Evolutionary conservation across 331 rosid species (phyloP), one percentile per base, ranked within the genome.

Genomic region (Acacia pycnantha): DNA sequence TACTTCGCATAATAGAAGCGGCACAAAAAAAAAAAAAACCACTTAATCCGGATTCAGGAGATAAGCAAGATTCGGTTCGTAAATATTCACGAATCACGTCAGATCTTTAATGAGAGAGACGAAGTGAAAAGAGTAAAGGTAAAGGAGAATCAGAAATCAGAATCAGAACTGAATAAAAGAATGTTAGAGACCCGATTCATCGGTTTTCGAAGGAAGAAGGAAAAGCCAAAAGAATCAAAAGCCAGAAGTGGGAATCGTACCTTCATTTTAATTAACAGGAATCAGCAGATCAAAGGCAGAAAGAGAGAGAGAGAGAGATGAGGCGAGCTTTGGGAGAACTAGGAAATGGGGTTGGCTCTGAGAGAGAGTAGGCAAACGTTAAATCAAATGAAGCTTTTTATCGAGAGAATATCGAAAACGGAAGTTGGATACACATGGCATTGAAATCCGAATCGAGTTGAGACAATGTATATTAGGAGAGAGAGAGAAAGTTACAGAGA

Each of bases 401-500:
- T 66, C 74, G 82, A 77, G 59, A 85, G 54, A 78, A n/a, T 84
- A 70, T 48, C 31, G 61, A 67, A 29, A 33, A 6, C 27, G 40
- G 44, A 43, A 62, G 10, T 67, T 75, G 83, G 89, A 75, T 6
- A 5, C 69, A 73, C 24, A 37, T 37, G 87, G 81, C 66, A 81
- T 77, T 24, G 8, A 82, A 92, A 87, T 91, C 83, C 89, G 88
- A 86, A 91, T 79, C 84, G 83, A 79, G 88, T 79, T 81, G 83
- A 77, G 88, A 85, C 97, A 91, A 91, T 85, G 82, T 76, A 46
- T 27, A 85, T 92, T 89, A 86, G 92, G 97, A 87, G 67, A 88
- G 95, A 88, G 62, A 50, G 44, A 71, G 9, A 53, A 2, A 84
- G 81, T 27, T 64, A 65, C 19, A 48, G 46, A 12, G 68, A 62